Evolutionary conservation across 202 grass and related monocot species (phyloP), one percentile per base, ranked within the genome.

Genomic region (Cymbopogon flexuosus): DNA sequence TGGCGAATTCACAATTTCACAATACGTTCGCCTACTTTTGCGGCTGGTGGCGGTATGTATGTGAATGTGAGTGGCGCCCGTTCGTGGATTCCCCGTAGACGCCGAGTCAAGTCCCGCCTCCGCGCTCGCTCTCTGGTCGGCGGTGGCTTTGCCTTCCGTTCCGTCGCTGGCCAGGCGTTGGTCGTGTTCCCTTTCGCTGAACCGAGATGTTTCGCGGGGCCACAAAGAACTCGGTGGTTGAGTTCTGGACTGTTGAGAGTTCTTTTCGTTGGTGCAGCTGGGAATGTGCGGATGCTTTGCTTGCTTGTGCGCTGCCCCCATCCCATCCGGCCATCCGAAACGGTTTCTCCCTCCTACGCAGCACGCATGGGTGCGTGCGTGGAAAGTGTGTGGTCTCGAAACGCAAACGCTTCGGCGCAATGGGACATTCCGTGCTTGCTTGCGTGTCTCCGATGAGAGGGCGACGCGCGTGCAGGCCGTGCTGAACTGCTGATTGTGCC

Each of bases 61-160:
- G 16, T 23, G 36, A 37, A 1, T 29, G 5, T 54, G 49, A n/a
- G 49, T 69, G 76, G 75, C 33, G 3, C 42, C 60, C 67, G n/a
- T 74, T 69, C 49, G 79, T 90, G 90, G 78, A 49, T 81, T 84
- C 85, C 76, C 65, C 23, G 83, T 88, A 54, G 83, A 68, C 42
- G 73, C 71, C 22, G 79, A 88, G 83, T 90, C 70, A 59, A 85
- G 51, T 76, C 18, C 3, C n/a, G n/a, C n/a, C n/a, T n/a, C n/a
- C n/a, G n/a, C n/a, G n/a, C n/a, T n/a, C n/a, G n/a, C n/a, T n/a
- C n/a, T n/a, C n/a, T n/a, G n/a, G n/a, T n/a, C n/a, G n/a, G 30
- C 3, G 2, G 30, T 31, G 30, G 30, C 70, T 80, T 79, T 54
- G 54, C 54, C 21, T 24, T 59, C 10, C 21, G 21, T 23, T 24